Evolutionary conservation across 768 basidiomycete genomes (phyloP), one percentile per base, ranked within the genome.

Genomic region (Russula sp.): DNA sequence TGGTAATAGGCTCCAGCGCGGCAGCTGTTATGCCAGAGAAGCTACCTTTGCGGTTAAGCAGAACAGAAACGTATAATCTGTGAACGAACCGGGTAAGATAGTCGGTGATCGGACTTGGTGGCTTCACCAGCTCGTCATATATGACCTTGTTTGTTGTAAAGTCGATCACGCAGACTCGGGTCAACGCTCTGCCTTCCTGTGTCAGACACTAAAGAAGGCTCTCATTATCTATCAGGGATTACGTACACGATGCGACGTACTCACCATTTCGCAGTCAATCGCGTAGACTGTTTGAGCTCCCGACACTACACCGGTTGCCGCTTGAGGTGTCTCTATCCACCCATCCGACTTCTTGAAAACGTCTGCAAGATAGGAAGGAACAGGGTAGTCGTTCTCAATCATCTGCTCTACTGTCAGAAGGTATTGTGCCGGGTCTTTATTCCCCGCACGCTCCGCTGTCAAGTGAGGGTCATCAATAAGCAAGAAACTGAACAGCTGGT

Each of bases 241-340:
- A 14, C 8, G 22, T 20, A 20, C 51, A 53, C 20, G 39, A 55
- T 54, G 18, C 11, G 40, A 27, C 37, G n/a, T 10, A 70, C 83
- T 57, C 63, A 92, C 95, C 96, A 98, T 98, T 73, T 98, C 96
- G 73, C 96, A 98, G 78, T 99, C 96, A 52, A 99, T 82, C 0
- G 92, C 91, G 59, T 90, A 86, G 31, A 96, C 82, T 62, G 77
- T 79, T 4, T 81, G 50, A 69, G 70, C 35, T 70, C 74, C 20
- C 75, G 69, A 48, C 55, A 71, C 56, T 59, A 75, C 67, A 35
- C 73, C 70, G 44, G 74, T 68, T 1, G 66, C 57, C 0, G 77
- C 73, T 61, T 83, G 74, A 2, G 92, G 88, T 0, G 89, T 93
- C 75, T 98, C 91, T 6, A 90, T 75, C 93, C 93, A 97, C 2